Evolutionary conservation across 2,329 filamentous ascomycete species (phyloP), one percentile per base, ranked within the genome.

Genomic region (Penicillium thymicola): DNA sequence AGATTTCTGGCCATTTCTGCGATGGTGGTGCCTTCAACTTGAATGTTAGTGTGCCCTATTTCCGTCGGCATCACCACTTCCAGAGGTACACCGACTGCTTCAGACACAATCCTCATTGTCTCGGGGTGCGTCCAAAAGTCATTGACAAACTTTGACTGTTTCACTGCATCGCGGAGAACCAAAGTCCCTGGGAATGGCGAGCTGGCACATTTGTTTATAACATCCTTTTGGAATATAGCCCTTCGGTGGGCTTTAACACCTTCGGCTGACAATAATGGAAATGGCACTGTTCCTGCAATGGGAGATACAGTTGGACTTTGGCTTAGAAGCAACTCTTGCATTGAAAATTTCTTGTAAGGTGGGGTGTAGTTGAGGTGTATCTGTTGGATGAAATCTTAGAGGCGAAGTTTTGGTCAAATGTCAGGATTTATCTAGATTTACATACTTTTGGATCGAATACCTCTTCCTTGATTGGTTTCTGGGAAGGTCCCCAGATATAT

Each of bases 1-100:
- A 67, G 49, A 9, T 61, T 59, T 5, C 32, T 50, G 0, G 47
- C 25, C 51, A 66, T 59, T 21, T 67, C 59, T 8, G 53, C 16
- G 10, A 64, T 48, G 0, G 64, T 62, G 2, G 32, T 25, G 9
- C 66, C 59, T 34, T 60, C 59, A 16, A 57, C 46, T 40, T 68
- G 66, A 23, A 67, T 64, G 30, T 68, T 68, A 3, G 66, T 68
- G 51, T 68, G 66, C 1, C 64, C 65, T 40, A 68, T 67, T 30
- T 68, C 66, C 1, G 59, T 66, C 2, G 58, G 57, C 66, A 68
- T 67, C 25, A 66, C 48, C 11, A 66, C 53, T 16, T 58, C 55
- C 34, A 68, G 47, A 38, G 62, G 60, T 16, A 66, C 54, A n/a
- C 61, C 65, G 5, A 48, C 50, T 14, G 58, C 64, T 2, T 67